These are phyloP conservation scores for Coemansia sp. DNA, from an alignment of 192 early-diverging fungal genomes.

Conservation along the genomic window DNA sequence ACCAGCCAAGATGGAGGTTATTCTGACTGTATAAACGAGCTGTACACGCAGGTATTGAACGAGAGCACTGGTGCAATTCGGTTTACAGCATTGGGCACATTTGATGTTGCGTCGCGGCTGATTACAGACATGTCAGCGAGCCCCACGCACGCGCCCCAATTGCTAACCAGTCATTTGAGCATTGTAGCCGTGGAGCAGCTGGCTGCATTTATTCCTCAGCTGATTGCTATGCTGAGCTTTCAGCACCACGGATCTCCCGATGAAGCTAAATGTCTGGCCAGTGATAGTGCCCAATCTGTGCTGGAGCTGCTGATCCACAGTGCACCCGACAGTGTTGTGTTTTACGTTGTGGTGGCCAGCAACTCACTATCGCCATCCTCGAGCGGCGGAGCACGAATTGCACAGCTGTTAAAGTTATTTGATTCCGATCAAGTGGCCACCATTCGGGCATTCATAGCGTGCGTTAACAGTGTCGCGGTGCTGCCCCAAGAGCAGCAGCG, in stretches of 20 bases:
- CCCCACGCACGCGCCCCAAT: constrained; percentile 6
- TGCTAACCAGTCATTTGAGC: constrained; percentile 12
- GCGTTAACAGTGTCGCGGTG: constrained; percentile 11
- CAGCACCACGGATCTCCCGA: not conserved
- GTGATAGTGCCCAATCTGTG: constrained; percentile 14
- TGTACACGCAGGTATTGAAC: constrained; percentile 21
- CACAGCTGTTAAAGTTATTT: constrained; percentile 15
- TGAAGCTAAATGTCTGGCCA: not conserved
- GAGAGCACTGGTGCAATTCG: constrained; percentile 20
- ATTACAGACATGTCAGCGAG: constrained; percentile 21
- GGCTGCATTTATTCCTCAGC: constrained; percentile 36
- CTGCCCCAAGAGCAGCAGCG: constrained; percentile 35
- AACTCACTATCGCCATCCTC: constrained; percentile 22
- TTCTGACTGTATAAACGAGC: constrained; percentile 3
- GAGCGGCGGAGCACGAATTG: not conserved
- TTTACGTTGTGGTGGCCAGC: constrained; percentile 32
- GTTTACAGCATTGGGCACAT: constrained; percentile 23
- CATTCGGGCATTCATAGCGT: constrained; percentile 16
- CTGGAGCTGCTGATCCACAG: constrained; percentile 13
- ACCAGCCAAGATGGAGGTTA: not conserved
- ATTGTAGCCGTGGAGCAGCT: constrained; percentile 22
- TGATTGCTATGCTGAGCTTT: constrained; percentile 34
- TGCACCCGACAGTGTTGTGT: constrained; percentile 26
- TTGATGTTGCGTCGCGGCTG: constrained; percentile 33
- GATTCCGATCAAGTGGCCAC: constrained; percentile 13